Evolutionary conservation across 805 yeast genomes (phyloP).

Genomic region (Cyberlindnera xylosilytica): DNA sequence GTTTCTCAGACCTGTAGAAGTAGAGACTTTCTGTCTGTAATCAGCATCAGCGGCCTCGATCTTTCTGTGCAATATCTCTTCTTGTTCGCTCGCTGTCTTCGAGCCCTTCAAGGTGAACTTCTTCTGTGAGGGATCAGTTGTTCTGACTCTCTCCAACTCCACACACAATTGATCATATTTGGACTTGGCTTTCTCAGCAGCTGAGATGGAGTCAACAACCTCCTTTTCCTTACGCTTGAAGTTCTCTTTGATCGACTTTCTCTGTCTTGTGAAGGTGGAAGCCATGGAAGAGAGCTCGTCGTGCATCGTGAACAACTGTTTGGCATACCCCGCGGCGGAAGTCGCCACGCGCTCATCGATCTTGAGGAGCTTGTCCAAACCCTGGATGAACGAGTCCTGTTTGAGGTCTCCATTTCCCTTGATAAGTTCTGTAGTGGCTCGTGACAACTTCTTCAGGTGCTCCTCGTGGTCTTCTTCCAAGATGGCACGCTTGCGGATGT

Average conservation of each 20-base stretch:
- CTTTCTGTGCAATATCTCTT: constrained; percentile 80
- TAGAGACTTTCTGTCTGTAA: constrained; percentile 71
- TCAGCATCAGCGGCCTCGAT: constrained; percentile 85
- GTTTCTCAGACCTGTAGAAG: constrained; percentile 69
- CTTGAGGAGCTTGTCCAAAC: constrained; percentile 65
- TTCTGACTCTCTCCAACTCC: constrained; percentile 79
- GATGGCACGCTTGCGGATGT: constrained; percentile 70
- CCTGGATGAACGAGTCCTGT: constrained; percentile 61
- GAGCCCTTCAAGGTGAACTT: constrained; percentile 78
- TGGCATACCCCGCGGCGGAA: constrained; percentile 74
- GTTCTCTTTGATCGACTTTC: constrained; percentile 80
- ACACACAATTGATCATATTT: constrained; percentile 78
- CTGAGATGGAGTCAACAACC: constrained; percentile 73
- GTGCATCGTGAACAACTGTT: constrained; percentile 77
- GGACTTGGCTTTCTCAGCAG: constrained; percentile 84
- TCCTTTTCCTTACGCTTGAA: constrained; percentile 80
- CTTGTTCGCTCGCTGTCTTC: constrained; percentile 77
- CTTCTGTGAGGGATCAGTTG: constrained; percentile 80
- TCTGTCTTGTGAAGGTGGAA: constrained; percentile 61
- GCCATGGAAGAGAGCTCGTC: constrained; percentile 77
- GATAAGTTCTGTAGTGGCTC: constrained; percentile 48
- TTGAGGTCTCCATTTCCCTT: constrained; percentile 43
- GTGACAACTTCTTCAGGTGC: constrained; percentile 70
- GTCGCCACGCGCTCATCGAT: constrained; percentile 73
- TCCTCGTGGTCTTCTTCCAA: constrained; percentile 76